Evolutionary conservation across 768 basidiomycete species (phyloP), one percentile per base, ranked within the genome.

Genomic region (Tremella fuciformis): DNA sequence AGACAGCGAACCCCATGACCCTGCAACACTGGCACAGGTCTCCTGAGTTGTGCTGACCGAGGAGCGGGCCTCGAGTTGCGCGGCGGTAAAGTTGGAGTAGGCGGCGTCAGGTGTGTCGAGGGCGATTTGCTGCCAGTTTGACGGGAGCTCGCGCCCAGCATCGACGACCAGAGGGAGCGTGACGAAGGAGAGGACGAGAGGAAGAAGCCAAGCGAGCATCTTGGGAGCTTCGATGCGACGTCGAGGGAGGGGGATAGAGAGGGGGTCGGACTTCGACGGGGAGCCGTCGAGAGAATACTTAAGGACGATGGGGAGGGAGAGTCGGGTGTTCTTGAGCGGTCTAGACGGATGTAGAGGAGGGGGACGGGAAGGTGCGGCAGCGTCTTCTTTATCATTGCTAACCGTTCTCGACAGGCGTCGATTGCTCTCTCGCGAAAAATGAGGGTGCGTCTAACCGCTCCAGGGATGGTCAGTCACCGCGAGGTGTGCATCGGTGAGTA

Each of bases 11-110:
- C 42, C 55, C 21, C 19, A 65, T n/a, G 53, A 40, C 4, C 69
- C 72, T 11, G 60, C 21, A 42, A 71, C 60, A 13, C 53, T 53
- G 40, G 59, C 64, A 57, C 72, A 74, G 16, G 53, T 60, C 21
- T 59, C 59, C 47, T 29, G 34, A 13, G 57, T 49, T 24, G 42
- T 46, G n/a, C n/a, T 46, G 29, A 34, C 29, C 8, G 42, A 46
- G 16, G 56, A 54, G 34, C 49, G 24, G 22, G 13, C 13, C 26
- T 42, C 44, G 21, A 47, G 50, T 2, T 29, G 22, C 34, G 29
- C 38, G 38, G 50, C 21, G 39, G 51, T 59, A 44, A 48, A 58
- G 42, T 60, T 60, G 25, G 53, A 44, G 54, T 50, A 24, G 9
- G 49, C 54, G 44, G 52, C 59, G 8, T 25, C 8, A 47, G 34